Percentiles rank a stretch among this genome's conserved stretches.
phyloP scores from a whole-genome alignment of 176 grass and related monocot species.

The Eragrostis nindensis region DNA sequence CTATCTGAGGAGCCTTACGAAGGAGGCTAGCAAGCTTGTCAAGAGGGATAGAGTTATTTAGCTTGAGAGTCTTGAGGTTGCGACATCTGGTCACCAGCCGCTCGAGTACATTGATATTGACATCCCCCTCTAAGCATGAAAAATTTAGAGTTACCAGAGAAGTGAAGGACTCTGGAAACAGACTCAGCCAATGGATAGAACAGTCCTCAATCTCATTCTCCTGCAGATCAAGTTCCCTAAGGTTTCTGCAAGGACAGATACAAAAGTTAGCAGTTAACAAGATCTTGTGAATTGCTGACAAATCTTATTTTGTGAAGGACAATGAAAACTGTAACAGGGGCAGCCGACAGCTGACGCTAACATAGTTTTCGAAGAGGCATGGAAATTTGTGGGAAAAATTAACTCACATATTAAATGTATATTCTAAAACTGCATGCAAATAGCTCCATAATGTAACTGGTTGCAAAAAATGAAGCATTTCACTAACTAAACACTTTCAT shows the following conservation, averaged over 20 bases:
- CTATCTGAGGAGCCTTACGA: conserved; percentile 52
- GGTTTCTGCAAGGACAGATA: conserved; percentile 49
- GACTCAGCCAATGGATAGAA: conserved; percentile 58
- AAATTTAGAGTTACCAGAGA: conserved; percentile 67
- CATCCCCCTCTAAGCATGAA: conserved; percentile 69
- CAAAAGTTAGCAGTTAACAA: conserved; percentile 23
- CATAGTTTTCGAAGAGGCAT: conserved; percentile 11
- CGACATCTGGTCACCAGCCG: conserved; percentile 61
- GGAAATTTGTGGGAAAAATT: background rate
- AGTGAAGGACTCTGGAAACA: conserved; percentile 68
- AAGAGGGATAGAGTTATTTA: conserved; percentile 67
- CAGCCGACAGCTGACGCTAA: background rate
- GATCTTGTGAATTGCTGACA: background rate
- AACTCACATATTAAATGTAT: no score
- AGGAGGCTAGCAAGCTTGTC: conserved; percentile 60
- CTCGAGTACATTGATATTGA: conserved; percentile 62
- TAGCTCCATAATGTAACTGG: background rate
- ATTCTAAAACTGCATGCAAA: no score
- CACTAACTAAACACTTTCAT: background rate
- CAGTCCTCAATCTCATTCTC: conserved; percentile 69
- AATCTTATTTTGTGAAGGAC: background rate
- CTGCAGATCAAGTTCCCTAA: conserved; percentile 67
- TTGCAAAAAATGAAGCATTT: background rate
- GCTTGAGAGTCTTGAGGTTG: conserved; percentile 66
- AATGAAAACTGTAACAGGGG: background rate